Base-by-base conservation (phyloP, 1,139 yeast genomes). In the Magnusiomyces paraingens region DNA sequence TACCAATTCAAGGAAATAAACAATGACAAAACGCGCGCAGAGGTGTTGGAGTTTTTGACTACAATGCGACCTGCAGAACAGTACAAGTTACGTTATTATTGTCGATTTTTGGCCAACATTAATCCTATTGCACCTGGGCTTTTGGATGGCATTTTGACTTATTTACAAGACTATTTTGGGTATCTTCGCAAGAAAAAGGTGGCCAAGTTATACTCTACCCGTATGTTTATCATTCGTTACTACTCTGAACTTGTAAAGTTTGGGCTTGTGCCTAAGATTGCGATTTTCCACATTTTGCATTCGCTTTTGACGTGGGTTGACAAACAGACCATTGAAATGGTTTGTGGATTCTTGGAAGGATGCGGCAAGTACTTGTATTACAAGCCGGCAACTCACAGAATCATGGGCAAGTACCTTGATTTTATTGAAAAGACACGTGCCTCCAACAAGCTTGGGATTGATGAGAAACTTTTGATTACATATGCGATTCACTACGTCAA, bases 241-340 rank as follows among this genome's bases (percentile, higher is more conserved):
- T 83, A 87, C 59, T 74, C 83, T 51, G 97, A 91, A 64, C 72
- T 90, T 71, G 79, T 85, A 49, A 88, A 87, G 65, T 91, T 90
- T 67, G 82, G 80, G 59, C 67, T 89, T 60, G 74, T 90, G n/a
- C 94, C 95, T 0, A 73, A 75, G 20, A 85, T 81, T 67, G 75
- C 84, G 53, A 75, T 84, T 3, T 86, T 89, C 66, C 93, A 89
- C 67, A 85, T 82, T 64, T 78, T 86, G 55, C 68, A 86, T 52
- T 39, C 59, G 53, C 47, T 44, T 50, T 26, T 58, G 61, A 41
- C 65, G 57, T 36, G 52, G 54, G n/a, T 43, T 64, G 52, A n/a
- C 74, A 73, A 45, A 79, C 79, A 59, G 8, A 85, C 84, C 62
- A 76, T 86, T 55, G 94, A 86, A 62, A 78, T 84, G 12, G 69